These are phyloP conservation scores for Aureobasidium mangrovei DNA, from an alignment of 2,329 filamentous ascomycete genomes.

Conservation along the genomic window DNA sequence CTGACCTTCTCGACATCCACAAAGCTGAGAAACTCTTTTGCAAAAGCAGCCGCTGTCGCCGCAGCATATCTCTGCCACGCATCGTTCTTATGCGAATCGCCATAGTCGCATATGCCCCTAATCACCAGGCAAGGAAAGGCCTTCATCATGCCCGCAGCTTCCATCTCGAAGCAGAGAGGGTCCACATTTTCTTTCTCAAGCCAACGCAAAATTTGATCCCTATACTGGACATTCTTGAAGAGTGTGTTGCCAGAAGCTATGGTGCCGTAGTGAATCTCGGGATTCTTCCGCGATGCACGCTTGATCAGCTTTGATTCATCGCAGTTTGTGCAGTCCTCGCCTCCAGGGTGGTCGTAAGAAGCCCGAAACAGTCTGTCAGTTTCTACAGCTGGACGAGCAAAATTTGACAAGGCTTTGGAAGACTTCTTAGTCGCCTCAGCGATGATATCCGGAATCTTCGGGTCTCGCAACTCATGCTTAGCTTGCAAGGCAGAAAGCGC, in stretches of 20 bases:
- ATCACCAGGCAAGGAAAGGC: conserved; percentile 21
- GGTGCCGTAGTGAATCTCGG: conserved; percentile 15
- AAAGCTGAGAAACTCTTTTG: conserved; percentile 2
- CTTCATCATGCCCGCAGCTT: conserved; percentile 19
- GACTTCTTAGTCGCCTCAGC: too few relatives aligned
- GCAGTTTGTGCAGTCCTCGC: neutral
- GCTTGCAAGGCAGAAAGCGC: too few relatives aligned
- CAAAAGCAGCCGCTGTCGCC: conserved; percentile 19
- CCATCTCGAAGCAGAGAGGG: conserved; percentile 20
- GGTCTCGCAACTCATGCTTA: too few relatives aligned
- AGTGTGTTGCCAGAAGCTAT: conserved; percentile 22
- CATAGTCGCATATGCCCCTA: conserved; percentile 21
- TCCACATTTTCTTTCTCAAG: conserved; percentile 19
- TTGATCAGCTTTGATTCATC: neutral
- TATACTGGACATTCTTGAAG: conserved; percentile 24
- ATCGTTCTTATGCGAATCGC: conserved; percentile 20
- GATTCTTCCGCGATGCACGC: conserved; percentile 19
- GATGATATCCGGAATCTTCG: too few relatives aligned
- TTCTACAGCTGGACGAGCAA: too few relatives aligned
- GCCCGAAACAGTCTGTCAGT: too few relatives aligned
- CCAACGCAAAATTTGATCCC: conserved; percentile 3
- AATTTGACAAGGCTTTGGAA: too few relatives aligned
- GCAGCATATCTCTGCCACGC: conserved; percentile 20
- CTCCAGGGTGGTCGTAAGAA: too few relatives aligned
- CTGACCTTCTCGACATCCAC: conserved; percentile 3